phyloP scores from a whole-genome alignment of 1,284 basidiomycete genomes.

The Inonotus obliquus region DNA sequence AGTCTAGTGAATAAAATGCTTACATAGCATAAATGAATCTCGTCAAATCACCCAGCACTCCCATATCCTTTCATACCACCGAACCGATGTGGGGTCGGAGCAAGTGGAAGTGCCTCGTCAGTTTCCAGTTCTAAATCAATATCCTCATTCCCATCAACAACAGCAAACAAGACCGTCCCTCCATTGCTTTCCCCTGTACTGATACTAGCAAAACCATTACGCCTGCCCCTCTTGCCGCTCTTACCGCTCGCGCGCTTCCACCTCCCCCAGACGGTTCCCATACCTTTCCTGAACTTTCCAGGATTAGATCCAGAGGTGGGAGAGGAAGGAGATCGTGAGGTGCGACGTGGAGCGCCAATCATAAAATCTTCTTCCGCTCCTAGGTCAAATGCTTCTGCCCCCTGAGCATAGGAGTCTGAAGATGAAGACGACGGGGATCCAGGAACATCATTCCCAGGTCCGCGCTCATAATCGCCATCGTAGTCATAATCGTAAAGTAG shows the following conservation, averaged over 20 bases:
- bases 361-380: constrained; percentile 8
- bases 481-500: neutral
- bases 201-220: neutral
- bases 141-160: neutral
- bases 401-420: neutral
- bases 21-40: no score
- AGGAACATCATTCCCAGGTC: neutral
- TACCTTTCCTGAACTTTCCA: neutral
- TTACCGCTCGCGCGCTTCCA: neutral
- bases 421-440: neutral
- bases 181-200: neutral
- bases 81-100: neutral
- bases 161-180: constrained; percentile 1
- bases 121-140: neutral
- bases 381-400: neutral
- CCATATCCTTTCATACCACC: constrained; percentile 1
- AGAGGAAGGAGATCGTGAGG: neutral
- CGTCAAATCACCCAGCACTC: neutral
- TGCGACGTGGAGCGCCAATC: constrained; percentile 1
- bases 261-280: neutral
- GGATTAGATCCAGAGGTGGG: neutral
- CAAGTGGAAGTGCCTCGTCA: constrained; percentile 2
- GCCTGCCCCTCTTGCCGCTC: neutral
- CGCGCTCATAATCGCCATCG: neutral
- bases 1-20: neutral